These are phyloP conservation scores for Suillus decipiens DNA, from an alignment of 768 basidiomycete species.

Conservation along the genomic window DNA sequence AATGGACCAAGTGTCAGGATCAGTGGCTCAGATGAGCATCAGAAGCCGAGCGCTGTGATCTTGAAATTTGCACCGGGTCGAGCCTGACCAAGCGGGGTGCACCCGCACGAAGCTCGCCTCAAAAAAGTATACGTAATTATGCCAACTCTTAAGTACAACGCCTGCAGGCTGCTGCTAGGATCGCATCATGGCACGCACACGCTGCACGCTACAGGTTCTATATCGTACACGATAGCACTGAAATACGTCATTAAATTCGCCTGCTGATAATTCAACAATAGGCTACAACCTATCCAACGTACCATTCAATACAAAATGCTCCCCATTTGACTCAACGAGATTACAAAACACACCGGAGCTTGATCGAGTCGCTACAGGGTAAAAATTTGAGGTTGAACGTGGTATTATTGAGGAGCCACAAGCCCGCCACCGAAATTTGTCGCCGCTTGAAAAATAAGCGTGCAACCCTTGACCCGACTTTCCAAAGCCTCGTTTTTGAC, in stretches of 20 bases:
- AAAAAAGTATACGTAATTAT: neutral
- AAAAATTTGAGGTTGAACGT: neutral
- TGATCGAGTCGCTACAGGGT: neutral
- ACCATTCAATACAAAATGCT: neutral
- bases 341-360: neutral
- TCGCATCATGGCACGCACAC: neutral
- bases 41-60: too few relatives aligned
- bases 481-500: conserved; percentile 34
- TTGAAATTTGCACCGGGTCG: neutral
- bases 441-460: conserved; percentile 40
- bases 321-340: neutral
- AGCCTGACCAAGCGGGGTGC: neutral
- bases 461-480: conserved; percentile 39
- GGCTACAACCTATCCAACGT: neutral
- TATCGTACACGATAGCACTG: conserved; percentile 1
- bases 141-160: neutral
- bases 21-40: neutral
- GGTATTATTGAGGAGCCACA: conserved; percentile 10
- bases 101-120: neutral
- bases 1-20: neutral
- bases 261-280: neutral
- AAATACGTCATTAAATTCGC: neutral
- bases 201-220: neutral
- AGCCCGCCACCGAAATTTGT: conserved; percentile 27
- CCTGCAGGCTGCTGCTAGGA: neutral